Conservation (phyloP, 2,329 filamentous ascomycete genomes). For the Verticillium nubilum region DNA sequence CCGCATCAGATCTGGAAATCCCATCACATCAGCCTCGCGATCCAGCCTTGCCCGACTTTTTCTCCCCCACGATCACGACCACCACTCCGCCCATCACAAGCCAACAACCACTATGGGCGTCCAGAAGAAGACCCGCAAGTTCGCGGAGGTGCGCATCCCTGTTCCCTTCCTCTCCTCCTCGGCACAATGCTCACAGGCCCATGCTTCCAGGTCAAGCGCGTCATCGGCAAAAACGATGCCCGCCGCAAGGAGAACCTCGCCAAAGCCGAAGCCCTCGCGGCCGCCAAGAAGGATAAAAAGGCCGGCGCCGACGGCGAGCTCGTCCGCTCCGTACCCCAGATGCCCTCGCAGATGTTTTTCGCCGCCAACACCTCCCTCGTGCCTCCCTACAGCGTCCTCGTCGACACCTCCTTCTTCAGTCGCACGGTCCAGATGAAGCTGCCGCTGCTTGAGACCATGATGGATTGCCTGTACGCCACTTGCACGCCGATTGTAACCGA, state of each 20-base stretch:
- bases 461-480: conserved; percentile 91
- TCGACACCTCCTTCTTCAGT: conserved; percentile 54
- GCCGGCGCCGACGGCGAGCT: conserved; percentile 52
- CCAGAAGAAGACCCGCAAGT: conserved; percentile 88
- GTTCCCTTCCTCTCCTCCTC: conserved; percentile 12
- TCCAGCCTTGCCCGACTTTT: conserved; percentile 2
- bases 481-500: conserved; percentile 83
- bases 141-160: conserved; percentile 54
- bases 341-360: conserved; percentile 81
- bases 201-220: conserved; percentile 59
- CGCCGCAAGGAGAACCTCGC: conserved; percentile 76
- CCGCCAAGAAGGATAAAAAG: conserved; percentile 52
- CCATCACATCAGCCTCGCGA: conserved; percentile 1
- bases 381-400: conserved; percentile 73
- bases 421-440: conserved; percentile 81
- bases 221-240: conserved; percentile 77
- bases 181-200: no score
- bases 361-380: conserved; percentile 81
- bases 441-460: conserved; percentile 79
- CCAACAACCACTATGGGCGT: conserved; percentile 63
- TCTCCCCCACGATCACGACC: not conserved
- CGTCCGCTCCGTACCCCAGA: conserved; percentile 75
- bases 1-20: not conserved
- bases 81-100: not conserved
- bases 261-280: conserved; percentile 51